Percentiles rank a stretch among this genome's conserved stretches.
Conservation (phyloP, 495 filamentous ascomycete species). For the Monascus purpureus region DNA sequence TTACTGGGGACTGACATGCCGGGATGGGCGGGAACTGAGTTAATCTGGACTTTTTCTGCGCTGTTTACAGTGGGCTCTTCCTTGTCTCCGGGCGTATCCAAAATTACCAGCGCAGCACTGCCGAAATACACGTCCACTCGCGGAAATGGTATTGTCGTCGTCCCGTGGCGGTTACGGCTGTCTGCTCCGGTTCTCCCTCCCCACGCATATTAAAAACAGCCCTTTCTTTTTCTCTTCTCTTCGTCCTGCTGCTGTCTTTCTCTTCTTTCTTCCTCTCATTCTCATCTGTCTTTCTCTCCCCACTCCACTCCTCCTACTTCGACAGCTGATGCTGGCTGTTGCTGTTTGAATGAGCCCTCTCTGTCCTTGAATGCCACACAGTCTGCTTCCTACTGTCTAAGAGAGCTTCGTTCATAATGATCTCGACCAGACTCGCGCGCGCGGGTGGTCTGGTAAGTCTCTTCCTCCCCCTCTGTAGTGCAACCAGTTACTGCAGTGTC, state of each 20-base stretch:
- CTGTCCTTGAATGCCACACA: constrained; percentile 27
- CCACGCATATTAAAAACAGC: constrained; percentile 8
- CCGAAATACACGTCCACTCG: constrained; percentile 13
- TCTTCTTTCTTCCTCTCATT: constrained; percentile 10
- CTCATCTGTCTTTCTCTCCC: constrained; percentile 18
- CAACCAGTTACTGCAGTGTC: constrained; percentile 1
- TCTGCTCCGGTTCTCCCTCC: constrained; percentile 24
- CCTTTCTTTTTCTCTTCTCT: constrained; percentile 21
- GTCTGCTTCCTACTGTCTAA: constrained; percentile 14
- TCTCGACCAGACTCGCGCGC: constrained; percentile 41
- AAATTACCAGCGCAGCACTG: constrained; percentile 6
- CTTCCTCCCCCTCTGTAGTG: background rate
- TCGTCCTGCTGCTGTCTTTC: too few relatives aligned
- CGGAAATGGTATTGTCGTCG: too few relatives aligned
- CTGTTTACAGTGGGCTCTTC: constrained; percentile 2
- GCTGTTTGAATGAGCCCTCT: constrained; percentile 18
- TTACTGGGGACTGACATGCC: too few relatives aligned
- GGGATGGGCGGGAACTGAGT: background rate
- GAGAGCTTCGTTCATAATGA: constrained; percentile 36
- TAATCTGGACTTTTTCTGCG: background rate
- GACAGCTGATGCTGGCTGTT: constrained; percentile 32
- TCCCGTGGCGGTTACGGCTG: constrained; percentile 27
- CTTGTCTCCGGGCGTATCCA: constrained; percentile 18
- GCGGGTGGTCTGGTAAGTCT: constrained; percentile 42
- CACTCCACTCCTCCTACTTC: constrained; percentile 22